A percentile compares a stretch with the other conserved stretches of the same genome.
These are phyloP conservation scores for Tetradesmus lagerheimii DNA, from an alignment of 139 green algal genomes.

Conservation along the genomic window DNA sequence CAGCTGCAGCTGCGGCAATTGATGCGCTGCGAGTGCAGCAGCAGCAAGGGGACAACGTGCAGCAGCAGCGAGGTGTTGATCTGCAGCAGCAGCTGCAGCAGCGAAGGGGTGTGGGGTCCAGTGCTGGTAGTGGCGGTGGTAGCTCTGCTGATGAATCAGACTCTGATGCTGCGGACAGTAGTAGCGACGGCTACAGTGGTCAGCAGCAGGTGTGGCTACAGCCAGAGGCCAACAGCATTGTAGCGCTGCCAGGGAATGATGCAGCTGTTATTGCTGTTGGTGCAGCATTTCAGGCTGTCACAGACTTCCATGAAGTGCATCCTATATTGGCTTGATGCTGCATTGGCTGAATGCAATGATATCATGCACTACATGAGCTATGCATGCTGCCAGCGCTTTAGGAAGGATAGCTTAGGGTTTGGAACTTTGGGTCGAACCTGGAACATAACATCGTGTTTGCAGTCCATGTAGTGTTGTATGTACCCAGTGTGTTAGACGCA, in stretches of 20 bases:
- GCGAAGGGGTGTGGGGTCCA: background rate
- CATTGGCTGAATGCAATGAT: background rate
- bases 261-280: conserved; percentile 4
- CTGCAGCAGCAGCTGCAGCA: background rate
- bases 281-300: conserved; percentile 28
- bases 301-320: conserved; percentile 1
- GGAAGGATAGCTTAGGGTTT: too few relatives aligned
- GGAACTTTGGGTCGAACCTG: too few relatives aligned
- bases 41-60: background rate
- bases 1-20: background rate
- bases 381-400: background rate
- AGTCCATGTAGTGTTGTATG: too few relatives aligned
- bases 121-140: background rate
- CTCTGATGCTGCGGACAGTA: background rate
- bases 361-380: background rate
- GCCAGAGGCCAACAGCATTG: conserved; percentile 14
- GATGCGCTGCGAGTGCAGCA: background rate
- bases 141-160: background rate
- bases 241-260: conserved; percentile 20
- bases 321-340: background rate
- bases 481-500: too few relatives aligned
- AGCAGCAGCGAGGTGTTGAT: background rate
- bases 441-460: too few relatives aligned
- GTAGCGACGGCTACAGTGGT: background rate
- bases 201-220: background rate